These are phyloP conservation scores for Priceomyces haplophilus DNA, from an alignment of 805 yeast species.

Conservation along the genomic window DNA sequence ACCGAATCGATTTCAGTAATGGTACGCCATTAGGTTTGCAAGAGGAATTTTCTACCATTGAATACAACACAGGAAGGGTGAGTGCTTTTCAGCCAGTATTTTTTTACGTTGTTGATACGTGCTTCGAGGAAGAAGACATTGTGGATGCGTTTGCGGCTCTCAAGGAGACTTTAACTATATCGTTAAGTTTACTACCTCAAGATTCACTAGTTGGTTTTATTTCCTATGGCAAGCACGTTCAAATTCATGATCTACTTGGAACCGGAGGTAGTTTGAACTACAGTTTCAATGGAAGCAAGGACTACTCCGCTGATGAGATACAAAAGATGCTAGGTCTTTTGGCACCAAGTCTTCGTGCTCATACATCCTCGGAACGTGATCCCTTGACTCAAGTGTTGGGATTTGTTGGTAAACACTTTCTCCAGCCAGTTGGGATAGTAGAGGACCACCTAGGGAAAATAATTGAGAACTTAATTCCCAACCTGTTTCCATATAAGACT, in stretches of 20 bases:
- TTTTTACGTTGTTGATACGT: constrained; percentile 56
- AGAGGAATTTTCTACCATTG: constrained; percentile 48
- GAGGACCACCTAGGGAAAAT: constrained; percentile 51
- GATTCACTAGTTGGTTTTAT: constrained; percentile 56
- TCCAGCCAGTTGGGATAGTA: constrained; percentile 46
- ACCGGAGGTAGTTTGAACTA: constrained; percentile 26
- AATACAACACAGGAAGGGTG: constrained; percentile 42
- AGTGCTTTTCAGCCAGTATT: constrained; percentile 47
- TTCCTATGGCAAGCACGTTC: constrained; percentile 58
- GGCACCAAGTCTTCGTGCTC: constrained; percentile 20
- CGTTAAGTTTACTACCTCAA: constrained; percentile 50
- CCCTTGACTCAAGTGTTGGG: constrained; percentile 9
- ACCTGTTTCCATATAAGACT: constrained; percentile 45
- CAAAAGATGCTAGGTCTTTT: constrained; percentile 45
- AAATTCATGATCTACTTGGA: constrained; percentile 50
- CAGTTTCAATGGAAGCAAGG: constrained; percentile 56
- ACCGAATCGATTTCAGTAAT: constrained; percentile 27
- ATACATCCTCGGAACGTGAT: constrained; percentile 6
- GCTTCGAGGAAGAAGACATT: constrained; percentile 51
- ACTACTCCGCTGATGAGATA: constrained; percentile 47
- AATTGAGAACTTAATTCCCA: constrained; percentile 47
- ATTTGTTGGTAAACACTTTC: constrained; percentile 29
- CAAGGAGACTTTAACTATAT: constrained; percentile 46
- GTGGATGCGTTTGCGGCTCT: constrained; percentile 39
- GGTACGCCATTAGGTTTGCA: constrained; percentile 33